Evolutionary conservation across 805 yeast genomes (phyloP).

Genomic region (Cyberlindnera amylophila): DNA sequence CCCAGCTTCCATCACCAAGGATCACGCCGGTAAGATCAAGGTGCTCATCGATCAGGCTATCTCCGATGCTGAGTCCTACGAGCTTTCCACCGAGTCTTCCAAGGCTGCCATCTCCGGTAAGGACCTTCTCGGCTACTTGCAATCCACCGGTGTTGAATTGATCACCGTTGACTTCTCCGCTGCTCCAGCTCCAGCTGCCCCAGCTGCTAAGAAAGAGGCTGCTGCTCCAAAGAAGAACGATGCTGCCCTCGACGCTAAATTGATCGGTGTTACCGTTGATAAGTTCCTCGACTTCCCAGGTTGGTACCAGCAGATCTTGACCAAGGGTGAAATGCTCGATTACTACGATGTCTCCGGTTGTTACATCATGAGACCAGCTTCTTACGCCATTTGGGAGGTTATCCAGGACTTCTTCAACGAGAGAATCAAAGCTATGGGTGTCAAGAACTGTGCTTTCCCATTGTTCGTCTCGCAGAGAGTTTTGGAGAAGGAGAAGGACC

Average conservation of each 20-base stretch:
- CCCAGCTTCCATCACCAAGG: slow-evolving; percentile 43
- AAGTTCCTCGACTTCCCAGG: slow-evolving; percentile 89
- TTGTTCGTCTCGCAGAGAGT: slow-evolving; percentile 95
- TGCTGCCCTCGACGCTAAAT: slow-evolving; percentile 75
- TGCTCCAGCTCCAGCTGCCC: slow-evolving; percentile 33
- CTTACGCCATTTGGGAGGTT: slow-evolving; percentile 90
- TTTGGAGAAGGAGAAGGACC: slow-evolving; percentile 96
- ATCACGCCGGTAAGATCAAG: slow-evolving; percentile 55
- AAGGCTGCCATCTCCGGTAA: slow-evolving; percentile 48
- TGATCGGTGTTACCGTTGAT: slow-evolving; percentile 94
- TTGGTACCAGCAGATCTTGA: slow-evolving; percentile 95
- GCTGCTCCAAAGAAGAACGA: slow-evolving; percentile 29
- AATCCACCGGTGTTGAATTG: slow-evolving; percentile 48
- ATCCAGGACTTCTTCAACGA: slow-evolving; percentile 85
- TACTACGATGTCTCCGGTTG: slow-evolving; percentile 99
- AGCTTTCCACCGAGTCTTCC: slow-evolving; percentile 47
- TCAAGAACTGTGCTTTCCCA: slow-evolving; percentile 94
- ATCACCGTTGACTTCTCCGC: slow-evolving; percentile 51
- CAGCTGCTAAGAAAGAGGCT: slow-evolving; percentile 23
- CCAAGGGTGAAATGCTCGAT: slow-evolving; percentile 97
- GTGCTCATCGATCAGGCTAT: slow-evolving; percentile 50
- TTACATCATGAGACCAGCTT: slow-evolving; percentile 94
- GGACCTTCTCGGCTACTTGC: slow-evolving; percentile 43
- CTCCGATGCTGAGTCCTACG: slow-evolving; percentile 32
- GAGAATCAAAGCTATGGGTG: slow-evolving; percentile 83